Base-by-base conservation (phyloP, 2,329 filamentous ascomycete genomes). In the Trichoderma simmonsii region DNA sequence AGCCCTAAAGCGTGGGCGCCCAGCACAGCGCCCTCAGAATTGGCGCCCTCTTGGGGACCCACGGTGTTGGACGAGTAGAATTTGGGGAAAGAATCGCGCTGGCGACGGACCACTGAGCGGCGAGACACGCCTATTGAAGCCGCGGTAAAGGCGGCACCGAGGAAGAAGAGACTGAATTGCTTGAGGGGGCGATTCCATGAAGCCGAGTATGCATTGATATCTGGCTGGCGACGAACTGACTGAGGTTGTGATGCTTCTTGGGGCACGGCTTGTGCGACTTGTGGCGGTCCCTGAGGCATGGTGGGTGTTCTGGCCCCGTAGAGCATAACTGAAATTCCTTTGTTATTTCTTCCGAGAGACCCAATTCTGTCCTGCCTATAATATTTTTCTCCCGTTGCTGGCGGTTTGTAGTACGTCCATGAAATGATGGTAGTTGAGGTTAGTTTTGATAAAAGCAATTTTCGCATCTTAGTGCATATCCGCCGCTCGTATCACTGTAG, bases 1-100 rank as follows among this genome's bases (percentile, higher is more conserved):
- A 98, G 85, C 63, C 91, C 92, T 26, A 99, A 85, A 0, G 95
- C 95, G 81, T 97, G 92, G 39, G 92, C 82, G 1, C 95, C 95
- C 74, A 98, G 91, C 51, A 92, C 80, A 65, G 80, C 73, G 48
- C 79, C 77, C 65, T 81, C 80, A 79, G 70, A 59, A 32, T 24
- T 30, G 60, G 26, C 32, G 21, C 57, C 64, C 11, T 69, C 51
- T 12, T 62, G 57, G 12, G 71, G 64, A 24, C 75, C 73, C 5
- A 74, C 71, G 18, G 75, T 89, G 80, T 88, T 91, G 59, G 87
- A 88, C 15, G 88, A 84, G 86, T 92, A 97, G 84, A 92, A 95
- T 61, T 87, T 88, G 12, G 95, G 94, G 51, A 89, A 82, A 14
- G 89, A 83, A 26, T 88, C 85, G 26, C 88, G 80, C 71, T 88